Percentiles rank a stretch among this genome's conserved stretches.
phyloP scores from a whole-genome alignment of 805 yeast species.

The Candida endomychidarum region DNA sequence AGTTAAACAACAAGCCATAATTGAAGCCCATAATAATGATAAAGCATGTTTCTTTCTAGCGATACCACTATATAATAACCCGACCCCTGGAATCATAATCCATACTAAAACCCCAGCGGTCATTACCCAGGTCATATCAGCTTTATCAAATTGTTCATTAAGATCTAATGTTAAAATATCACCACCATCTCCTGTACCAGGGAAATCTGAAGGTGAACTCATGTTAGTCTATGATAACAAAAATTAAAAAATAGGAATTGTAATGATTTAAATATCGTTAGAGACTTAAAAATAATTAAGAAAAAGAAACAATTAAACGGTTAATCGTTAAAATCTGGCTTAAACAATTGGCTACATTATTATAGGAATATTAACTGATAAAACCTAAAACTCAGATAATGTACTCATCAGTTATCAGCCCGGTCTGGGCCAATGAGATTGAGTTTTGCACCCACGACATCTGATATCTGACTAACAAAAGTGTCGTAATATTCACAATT shows the following conservation, averaged over 20 bases:
- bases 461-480: not conserved
- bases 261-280: not conserved
- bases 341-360: slow-evolving; percentile 6
- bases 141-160: slow-evolving; percentile 66
- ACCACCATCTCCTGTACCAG: slow-evolving; percentile 75
- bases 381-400: not conserved
- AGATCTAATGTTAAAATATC: slow-evolving; percentile 71
- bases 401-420: not conserved
- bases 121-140: slow-evolving; percentile 85
- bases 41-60: slow-evolving; percentile 96
- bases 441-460: not conserved
- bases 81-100: slow-evolving; percentile 97
- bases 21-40: slow-evolving; percentile 88
- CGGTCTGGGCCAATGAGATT: not conserved
- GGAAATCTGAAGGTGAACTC: slow-evolving; percentile 37
- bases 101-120: slow-evolving; percentile 79
- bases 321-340: slow-evolving; percentile 1
- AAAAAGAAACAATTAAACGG: slow-evolving; percentile 3
- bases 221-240: slow-evolving; percentile 4
- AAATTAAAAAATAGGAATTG: slow-evolving; percentile 1
- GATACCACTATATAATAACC: slow-evolving; percentile 87
- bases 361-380: slow-evolving; percentile 2
- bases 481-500: not conserved
- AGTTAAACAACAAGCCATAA: slow-evolving; percentile 82
- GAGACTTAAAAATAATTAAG: not conserved